phyloP scores from a whole-genome alignment of 192 early-diverging fungal genomes.

The Thamnidium elegans region DNA sequence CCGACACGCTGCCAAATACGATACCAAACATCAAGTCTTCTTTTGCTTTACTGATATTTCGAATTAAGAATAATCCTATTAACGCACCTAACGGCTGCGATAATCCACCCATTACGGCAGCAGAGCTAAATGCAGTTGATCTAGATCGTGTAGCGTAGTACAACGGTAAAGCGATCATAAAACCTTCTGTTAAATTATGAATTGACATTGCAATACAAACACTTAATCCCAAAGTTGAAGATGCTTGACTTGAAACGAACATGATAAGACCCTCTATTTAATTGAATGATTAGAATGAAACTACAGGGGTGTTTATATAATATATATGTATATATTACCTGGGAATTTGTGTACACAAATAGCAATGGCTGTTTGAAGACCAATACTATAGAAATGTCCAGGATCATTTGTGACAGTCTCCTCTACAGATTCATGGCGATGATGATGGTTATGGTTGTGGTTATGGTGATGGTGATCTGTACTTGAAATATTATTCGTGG shows the following conservation, averaged over 20 bases:
- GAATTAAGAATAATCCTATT: constrained; percentile 43
- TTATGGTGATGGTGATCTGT: background rate
- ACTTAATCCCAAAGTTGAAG: constrained; percentile 43
- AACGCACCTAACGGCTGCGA: constrained; percentile 55
- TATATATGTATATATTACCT: constrained; percentile 21
- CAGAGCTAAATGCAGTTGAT: constrained; percentile 44
- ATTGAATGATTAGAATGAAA: background rate
- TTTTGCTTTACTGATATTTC: constrained; percentile 36
- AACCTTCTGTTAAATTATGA: constrained; percentile 56
- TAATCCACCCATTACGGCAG: constrained; percentile 48
- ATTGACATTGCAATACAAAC: constrained; percentile 54
- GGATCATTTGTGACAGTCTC: constrained; percentile 3
- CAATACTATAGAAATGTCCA: constrained; percentile 34
- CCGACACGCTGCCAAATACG: constrained; percentile 46
- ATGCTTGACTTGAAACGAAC: constrained; percentile 47
- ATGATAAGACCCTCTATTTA: constrained; percentile 52
- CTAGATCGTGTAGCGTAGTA: constrained; percentile 50
- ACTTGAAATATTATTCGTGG: background rate
- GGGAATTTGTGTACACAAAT: constrained; percentile 57
- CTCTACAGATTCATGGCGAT: constrained; percentile 1
- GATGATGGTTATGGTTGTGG: constrained; percentile 3
- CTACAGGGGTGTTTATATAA: background rate
- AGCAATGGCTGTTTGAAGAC: constrained; percentile 52
- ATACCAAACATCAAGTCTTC: constrained; percentile 44
- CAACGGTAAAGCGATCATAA: constrained; percentile 54